Base-by-base conservation (phyloP, 441 rosid genomes). In the Populus tomentosa region DNA sequence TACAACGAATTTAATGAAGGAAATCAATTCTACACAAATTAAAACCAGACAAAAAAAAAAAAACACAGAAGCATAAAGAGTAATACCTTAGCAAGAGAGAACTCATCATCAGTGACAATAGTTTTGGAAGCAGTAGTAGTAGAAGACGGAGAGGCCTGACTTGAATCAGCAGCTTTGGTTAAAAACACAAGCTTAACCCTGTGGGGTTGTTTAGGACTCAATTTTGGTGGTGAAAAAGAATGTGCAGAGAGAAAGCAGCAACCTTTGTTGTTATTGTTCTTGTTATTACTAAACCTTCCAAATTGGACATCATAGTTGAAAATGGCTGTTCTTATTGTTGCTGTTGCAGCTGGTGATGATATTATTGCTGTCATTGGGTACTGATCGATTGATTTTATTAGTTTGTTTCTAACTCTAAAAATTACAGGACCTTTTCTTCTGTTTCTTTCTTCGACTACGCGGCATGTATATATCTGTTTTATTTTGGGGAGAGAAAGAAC, bases 81-180 rank as follows among this genome's bases (percentile, higher is more conserved):
- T 3, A 30, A 30, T 13, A 93, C 99, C 97, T 95, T 94, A 70
- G 94, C 92, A 24, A 95, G 86, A 74, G 97, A 78, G 85, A 95
- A 91, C 70, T 86, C 98, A 24, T 92, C 93, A 71, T 95, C 98
- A 70, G 90, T 66, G 71, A 92, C 87, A 68, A 87, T 24, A 70
- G 90, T 35, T 75, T 90, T 89, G 72, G 80, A 82, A 76, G 92
- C 61, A 80, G 94, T 67, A 35, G 83, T 59, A 0, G 86, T 38
- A 28, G 85, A 56, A 24, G 93, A 40, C 1, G 50, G 42, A 71
- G 93, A 74, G 28, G 96, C 82, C 84, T 84, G 93, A 14, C 97
- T 86, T 24, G 99, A 92, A 80, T 94, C 98, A 2, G 89, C 98
- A 62, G 97, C 97, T 81, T 82, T 81, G 5, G 87, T 10, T 13